These are phyloP conservation scores for Aspergillus floridensis DNA, from an alignment of 2,329 filamentous ascomycete species.

Conservation along the genomic window DNA sequence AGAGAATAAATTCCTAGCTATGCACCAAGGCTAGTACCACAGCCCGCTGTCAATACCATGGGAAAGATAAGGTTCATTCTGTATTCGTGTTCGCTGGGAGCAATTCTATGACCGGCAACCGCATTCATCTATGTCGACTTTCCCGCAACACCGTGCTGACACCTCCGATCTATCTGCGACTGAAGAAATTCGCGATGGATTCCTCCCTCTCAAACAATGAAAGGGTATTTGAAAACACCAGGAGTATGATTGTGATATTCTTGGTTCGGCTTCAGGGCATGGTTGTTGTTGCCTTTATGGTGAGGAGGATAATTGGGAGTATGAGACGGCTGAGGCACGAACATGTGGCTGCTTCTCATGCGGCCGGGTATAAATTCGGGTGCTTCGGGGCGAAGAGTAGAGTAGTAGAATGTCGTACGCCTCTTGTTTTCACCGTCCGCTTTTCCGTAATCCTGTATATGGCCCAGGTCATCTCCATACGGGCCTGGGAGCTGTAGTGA, in stretches of 20 bases:
- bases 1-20: too few relatives aligned
- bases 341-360: constrained; percentile 2
- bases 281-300: not conserved
- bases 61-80: not conserved
- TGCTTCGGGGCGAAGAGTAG: constrained; percentile 21
- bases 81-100: not conserved
- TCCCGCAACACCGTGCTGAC: not conserved
- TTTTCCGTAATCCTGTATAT: not conserved
- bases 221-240: not conserved
- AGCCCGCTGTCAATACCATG: too few relatives aligned
- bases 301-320: not conserved
- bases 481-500: not conserved
- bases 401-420: not conserved
- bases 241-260: not conserved
- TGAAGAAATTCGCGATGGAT: not conserved
- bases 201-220: not conserved
- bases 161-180: not conserved
- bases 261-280: not conserved
- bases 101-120: not conserved
- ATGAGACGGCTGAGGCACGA: not conserved
- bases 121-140: not conserved
- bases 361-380: constrained; percentile 19
- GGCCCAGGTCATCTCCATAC: not conserved
- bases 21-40: not conserved
- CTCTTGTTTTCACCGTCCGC: not conserved